Evolutionary conservation across 306 rosid species (phyloP).

Genomic region (Fagus sylvatica): DNA sequence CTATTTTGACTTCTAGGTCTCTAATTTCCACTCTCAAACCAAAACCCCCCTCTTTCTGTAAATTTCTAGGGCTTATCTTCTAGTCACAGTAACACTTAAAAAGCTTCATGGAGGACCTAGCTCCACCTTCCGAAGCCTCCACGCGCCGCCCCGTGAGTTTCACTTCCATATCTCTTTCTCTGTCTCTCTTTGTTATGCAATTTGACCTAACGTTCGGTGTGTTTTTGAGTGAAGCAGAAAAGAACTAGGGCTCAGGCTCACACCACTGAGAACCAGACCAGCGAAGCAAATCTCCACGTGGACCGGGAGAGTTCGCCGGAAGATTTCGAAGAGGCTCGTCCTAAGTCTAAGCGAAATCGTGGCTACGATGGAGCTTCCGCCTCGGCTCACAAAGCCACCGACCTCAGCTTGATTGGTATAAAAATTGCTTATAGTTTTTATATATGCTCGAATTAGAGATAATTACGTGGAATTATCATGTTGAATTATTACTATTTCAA

Average conservation of each 20-base stretch:
- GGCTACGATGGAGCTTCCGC: constrained; percentile 49
- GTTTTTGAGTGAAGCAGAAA: constrained; percentile 49
- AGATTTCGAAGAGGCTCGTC: constrained; percentile 56
- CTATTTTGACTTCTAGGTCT: neutral
- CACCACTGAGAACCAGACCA: constrained; percentile 32
- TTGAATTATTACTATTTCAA: neutral
- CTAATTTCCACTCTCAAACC: neutral
- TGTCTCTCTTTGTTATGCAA: neutral
- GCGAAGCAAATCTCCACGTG: constrained; percentile 48
- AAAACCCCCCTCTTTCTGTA: neutral
- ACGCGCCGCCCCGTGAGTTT: constrained; percentile 62
- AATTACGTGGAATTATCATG: neutral
- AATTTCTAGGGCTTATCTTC: constrained; percentile 24
- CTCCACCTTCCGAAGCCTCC: constrained; percentile 58
- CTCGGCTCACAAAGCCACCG: constrained; percentile 29
- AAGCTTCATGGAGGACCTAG: constrained; percentile 59
- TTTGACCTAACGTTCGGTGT: constrained; percentile 34
- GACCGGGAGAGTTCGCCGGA: constrained; percentile 83
- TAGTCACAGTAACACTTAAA: constrained; percentile 14
- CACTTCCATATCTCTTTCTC: constrained; percentile 3
- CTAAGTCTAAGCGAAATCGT: constrained; percentile 64
- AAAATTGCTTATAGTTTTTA: neutral
- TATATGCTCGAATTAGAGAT: neutral
- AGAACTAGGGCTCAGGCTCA: constrained; percentile 59
- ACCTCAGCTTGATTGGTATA: constrained; percentile 62